A percentile compares a stretch with the other conserved stretches of the same genome.
phyloP scores from a whole-genome alignment of 2,329 filamentous ascomycete species.

The Trichoderma citrinoviride region DNA sequence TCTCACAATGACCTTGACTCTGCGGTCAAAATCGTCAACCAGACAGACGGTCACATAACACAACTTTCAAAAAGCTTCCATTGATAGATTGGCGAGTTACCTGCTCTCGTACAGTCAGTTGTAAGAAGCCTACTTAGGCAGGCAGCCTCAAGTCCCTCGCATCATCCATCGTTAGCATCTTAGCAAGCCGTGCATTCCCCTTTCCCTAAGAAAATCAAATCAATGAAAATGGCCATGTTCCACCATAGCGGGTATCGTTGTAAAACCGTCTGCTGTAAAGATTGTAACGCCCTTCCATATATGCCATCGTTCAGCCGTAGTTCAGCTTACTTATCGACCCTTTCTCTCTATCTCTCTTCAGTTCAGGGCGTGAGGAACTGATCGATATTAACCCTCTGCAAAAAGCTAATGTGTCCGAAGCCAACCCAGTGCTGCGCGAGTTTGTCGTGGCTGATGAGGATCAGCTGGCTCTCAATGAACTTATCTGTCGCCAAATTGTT shows the following conservation, averaged over 20 bases:
- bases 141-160: not conserved
- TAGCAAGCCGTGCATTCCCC: not conserved
- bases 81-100: no score
- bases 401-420: conserved; percentile 60
- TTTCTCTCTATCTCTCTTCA: no score
- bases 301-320: not conserved
- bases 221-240: conserved; percentile 7
- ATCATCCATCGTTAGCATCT: not conserved
- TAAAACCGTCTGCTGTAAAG: not conserved
- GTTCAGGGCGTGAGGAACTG: conserved; percentile 40
- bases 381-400: conserved; percentile 59
- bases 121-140: not conserved
- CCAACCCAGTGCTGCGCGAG: conserved; percentile 80
- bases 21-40: no score
- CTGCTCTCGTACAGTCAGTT: not conserved
- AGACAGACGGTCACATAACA: no score
- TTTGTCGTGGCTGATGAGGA: conserved; percentile 73
- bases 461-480: conserved; percentile 72
- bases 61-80: no score
- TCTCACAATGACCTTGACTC: no score
- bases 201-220: not conserved
- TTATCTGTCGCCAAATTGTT: conserved; percentile 50
- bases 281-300: not conserved
- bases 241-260: conserved; percentile 16
- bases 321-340: not conserved